These are phyloP conservation scores for Dendrobium nobile DNA, from an alignment of 106 monocot species.

Conservation along the genomic window DNA sequence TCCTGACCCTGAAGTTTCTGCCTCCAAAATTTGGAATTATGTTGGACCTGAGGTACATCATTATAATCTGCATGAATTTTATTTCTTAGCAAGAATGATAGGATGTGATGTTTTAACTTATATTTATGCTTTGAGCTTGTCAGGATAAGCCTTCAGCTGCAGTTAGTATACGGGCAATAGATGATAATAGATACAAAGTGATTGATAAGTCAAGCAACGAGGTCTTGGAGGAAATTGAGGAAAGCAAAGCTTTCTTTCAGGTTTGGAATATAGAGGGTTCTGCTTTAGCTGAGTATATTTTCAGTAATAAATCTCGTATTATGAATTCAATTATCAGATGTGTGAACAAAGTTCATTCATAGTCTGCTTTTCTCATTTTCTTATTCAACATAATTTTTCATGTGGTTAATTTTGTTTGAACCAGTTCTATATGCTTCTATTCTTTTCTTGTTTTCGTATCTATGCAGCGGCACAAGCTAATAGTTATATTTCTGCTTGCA, in stretches of 20 bases:
- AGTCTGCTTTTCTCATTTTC: neutral
- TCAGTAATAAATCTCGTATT: neutral
- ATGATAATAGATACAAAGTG: slow-evolving; percentile 64
- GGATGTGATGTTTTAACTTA: neutral
- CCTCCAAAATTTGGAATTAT: slow-evolving; percentile 58
- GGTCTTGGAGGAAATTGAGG: slow-evolving; percentile 90
- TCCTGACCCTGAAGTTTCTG: slow-evolving; percentile 23
- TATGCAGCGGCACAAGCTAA: neutral
- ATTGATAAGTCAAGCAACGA: slow-evolving; percentile 43
- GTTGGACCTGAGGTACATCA: slow-evolving; percentile 72
- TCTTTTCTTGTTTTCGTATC: neutral
- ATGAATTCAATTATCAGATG: neutral
- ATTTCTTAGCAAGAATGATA: neutral
- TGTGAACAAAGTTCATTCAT: neutral
- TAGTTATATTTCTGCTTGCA: neutral
- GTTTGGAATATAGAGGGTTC: slow-evolving; percentile 17
- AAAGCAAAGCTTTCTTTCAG: slow-evolving; percentile 92
- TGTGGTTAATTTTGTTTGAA: neutral
- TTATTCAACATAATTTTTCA: neutral
- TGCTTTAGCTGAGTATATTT: neutral
- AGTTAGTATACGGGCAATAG: slow-evolving; percentile 75
- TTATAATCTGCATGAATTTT: neutral
- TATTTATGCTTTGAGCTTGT: slow-evolving; percentile 7
- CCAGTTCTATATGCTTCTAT: neutral
- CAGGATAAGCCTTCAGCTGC: slow-evolving; percentile 54